These are phyloP conservation scores for Kandelia obovata DNA, from an alignment of 345 rosid genomes.

Conservation along the genomic window DNA sequence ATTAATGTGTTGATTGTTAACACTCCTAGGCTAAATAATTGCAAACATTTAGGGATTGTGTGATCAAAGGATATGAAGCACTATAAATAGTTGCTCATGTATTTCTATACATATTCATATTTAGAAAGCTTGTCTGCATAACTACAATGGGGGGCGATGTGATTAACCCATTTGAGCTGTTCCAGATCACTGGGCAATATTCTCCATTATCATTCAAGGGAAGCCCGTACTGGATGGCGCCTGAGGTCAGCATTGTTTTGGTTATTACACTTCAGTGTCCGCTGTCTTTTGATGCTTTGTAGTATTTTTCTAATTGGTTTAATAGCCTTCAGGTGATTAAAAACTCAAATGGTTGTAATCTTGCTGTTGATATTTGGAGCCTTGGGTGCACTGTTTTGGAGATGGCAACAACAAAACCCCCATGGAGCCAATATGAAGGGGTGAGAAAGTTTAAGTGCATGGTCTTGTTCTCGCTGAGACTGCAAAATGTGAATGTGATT, in stretches of 20 bases:
- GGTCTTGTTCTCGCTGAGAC: not conserved
- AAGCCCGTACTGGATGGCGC: constrained; percentile 88
- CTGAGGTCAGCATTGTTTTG: constrained; percentile 45
- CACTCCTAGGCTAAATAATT: not conserved
- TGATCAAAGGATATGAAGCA: not conserved
- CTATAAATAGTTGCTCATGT: not conserved
- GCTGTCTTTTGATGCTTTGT: not conserved
- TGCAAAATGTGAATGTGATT: not conserved
- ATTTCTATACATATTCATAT: not conserved
- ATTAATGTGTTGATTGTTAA: not conserved
- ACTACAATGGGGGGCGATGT: not conserved
- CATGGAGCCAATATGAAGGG: constrained; percentile 82
- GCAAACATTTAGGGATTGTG: not conserved
- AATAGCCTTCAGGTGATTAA: constrained; percentile 51
- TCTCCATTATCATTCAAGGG: constrained; percentile 76
- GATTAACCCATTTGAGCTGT: constrained; percentile 1
- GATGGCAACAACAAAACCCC: constrained; percentile 83
- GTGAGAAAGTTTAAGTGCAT: constrained; percentile 31
- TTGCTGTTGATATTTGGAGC: constrained; percentile 85
- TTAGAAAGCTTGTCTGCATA: not conserved
- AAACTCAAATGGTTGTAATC: constrained; percentile 55
- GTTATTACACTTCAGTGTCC: not conserved
- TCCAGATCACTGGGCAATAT: constrained; percentile 72
- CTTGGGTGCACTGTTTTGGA: constrained; percentile 83
- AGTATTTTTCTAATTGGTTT: not conserved